Conservation (phyloP, 2,329 filamentous ascomycete genomes). For the Mycosphaerella arachidis region DNA sequence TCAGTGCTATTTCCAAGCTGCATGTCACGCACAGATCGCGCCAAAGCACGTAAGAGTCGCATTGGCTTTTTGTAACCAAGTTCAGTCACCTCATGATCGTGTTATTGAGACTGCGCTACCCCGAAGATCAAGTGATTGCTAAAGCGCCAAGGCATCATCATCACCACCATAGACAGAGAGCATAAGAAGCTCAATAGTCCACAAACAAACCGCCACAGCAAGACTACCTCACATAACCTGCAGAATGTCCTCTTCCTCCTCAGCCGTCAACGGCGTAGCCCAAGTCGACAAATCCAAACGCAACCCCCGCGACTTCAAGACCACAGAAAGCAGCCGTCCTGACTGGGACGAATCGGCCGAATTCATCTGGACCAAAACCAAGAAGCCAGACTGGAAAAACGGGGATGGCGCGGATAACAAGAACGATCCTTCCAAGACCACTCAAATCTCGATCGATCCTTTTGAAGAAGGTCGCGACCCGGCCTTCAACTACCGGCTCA, state of each 20-base stretch:
- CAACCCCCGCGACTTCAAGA: constrained; percentile 70
- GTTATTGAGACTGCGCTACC: background rate
- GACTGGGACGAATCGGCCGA: constrained; percentile 50
- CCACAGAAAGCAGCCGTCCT: constrained; percentile 60
- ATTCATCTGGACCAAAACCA: constrained; percentile 58
- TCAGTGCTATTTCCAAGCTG: too few species aligned
- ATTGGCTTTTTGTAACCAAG: background rate
- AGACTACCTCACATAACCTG: background rate
- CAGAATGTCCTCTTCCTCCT: background rate
- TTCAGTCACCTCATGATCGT: background rate
- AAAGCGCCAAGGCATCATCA: background rate
- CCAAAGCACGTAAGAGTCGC: background rate
- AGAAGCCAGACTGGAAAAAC: constrained; percentile 57
- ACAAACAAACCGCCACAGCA: background rate
- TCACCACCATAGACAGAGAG: background rate
- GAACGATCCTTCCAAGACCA: constrained; percentile 40
- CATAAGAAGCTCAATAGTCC: background rate
- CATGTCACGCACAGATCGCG: too few species aligned
- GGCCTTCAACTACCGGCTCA: constrained; percentile 77
- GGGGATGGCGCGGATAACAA: constrained; percentile 59
- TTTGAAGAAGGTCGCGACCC: constrained; percentile 62
- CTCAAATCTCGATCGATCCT: constrained; percentile 72
- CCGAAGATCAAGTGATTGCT: background rate
- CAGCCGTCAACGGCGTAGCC: constrained; percentile 3
- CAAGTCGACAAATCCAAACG: constrained; percentile 39